phyloP scores from a whole-genome alignment of 371 early-diverging fungal species.

The Zancudomyces culisetae region DNA sequence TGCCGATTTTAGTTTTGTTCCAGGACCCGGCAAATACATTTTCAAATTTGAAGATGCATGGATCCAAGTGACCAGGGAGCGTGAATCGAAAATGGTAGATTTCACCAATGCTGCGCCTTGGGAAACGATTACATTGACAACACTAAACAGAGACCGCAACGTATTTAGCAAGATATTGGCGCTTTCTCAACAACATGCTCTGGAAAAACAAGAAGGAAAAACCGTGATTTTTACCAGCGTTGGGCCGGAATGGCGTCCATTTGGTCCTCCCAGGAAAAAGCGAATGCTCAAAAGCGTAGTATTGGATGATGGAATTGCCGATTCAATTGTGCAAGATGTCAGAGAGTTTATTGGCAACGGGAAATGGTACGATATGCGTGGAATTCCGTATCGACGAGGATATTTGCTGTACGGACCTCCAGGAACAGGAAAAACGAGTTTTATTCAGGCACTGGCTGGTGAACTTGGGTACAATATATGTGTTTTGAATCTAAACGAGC shows the following conservation, averaged over 20 bases:
- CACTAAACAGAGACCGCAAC: slow-evolving; percentile 55
- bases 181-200: slow-evolving; percentile 67
- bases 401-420: slow-evolving; percentile 97
- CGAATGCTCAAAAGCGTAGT: slow-evolving; percentile 73
- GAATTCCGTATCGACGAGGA: slow-evolving; percentile 93
- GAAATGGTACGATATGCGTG: slow-evolving; percentile 87
- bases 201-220: slow-evolving; percentile 76
- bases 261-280: slow-evolving; percentile 79
- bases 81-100: slow-evolving; percentile 70
- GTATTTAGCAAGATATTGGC: slow-evolving; percentile 53
- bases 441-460: slow-evolving; percentile 96
- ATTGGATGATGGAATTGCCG: slow-evolving; percentile 53
- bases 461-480: slow-evolving; percentile 94
- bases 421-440: slow-evolving; percentile 96
- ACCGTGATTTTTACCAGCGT: slow-evolving; percentile 86
- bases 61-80: slow-evolving; percentile 56
- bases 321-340: slow-evolving; percentile 66
- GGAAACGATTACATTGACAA: slow-evolving; percentile 88
- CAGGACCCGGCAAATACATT: slow-evolving; percentile 82
- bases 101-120: slow-evolving; percentile 74
- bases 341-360: slow-evolving; percentile 66
- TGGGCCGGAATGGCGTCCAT: slow-evolving; percentile 94
- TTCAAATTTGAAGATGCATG: slow-evolving; percentile 65
- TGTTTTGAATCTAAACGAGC: slow-evolving; percentile 83
- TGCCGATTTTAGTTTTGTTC: slow-evolving; percentile 69